Evolutionary conservation across 140 eudicot species (phyloP), one percentile per base, ranked within the genome.

Genomic region (Erigeron philadelphicus): DNA sequence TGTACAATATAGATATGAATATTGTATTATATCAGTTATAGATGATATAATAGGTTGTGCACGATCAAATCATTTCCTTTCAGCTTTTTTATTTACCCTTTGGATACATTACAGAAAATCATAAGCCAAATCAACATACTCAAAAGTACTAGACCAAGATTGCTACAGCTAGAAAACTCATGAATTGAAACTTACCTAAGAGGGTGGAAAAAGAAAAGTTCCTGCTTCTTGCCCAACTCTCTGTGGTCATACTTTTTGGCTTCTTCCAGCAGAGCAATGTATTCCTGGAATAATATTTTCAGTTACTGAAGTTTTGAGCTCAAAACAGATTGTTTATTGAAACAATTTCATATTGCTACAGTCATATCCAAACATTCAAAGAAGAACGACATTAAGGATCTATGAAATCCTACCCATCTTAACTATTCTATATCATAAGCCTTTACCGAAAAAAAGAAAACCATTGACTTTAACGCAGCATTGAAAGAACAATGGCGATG

Each of bases 181-280:
- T n/a, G 16, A 59, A 60, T 57, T 46, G 46, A 40, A 47, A 69
- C 55, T 54, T 88, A 92, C 98, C 98, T 92, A 13, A 89, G 90
- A 35, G 98, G 98, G 73, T 92, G 95, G 55, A 87, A 88, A 71
- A 88, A 92, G 95, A 92, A 92, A 61, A 92, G 93, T 78, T 92
- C 96, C 64, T 92, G 98, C 76, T 88, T 86, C 48, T 81, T 87
- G 41, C 88, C 84, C 73, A 92, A 71, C 70, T 84, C 87, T 80
- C 98, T 83, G 75, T 92, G 98, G 65, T 92, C 98, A 74, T 92
- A 86, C 58, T 92, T 92, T 72, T 88, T 92, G 13, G 98, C 98
- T 84, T 92, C 96, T 74, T 88, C 98, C 79, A 92, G 79, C 72
- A 81, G 46, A 41, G 80, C 80, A 46, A 81, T 81, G 72, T 92